Percentiles rank a stretch among this genome's conserved stretches.
Conservation (phyloP, 495 filamentous ascomycete genomes). For the Bacidia gigantensis region DNA sequence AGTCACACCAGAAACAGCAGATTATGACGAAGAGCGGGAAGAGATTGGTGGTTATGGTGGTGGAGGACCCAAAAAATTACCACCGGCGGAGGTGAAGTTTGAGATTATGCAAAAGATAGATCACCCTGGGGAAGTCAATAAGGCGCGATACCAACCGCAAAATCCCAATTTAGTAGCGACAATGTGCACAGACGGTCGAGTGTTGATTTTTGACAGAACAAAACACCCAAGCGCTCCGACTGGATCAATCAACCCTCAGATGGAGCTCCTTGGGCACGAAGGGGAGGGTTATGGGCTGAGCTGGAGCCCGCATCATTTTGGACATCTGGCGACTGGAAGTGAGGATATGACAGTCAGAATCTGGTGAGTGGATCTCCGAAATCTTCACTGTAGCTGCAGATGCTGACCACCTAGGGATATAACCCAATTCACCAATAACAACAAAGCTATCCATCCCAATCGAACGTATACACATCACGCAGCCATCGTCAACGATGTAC, state of each 20-base stretch:
- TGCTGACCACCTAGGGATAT: constrained; percentile 47
- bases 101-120: constrained; percentile 89
- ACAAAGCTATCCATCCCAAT: constrained; percentile 53
- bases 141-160: constrained; percentile 92
- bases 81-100: constrained; percentile 61
- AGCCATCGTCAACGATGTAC: constrained; percentile 90
- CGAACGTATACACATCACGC: constrained; percentile 76
- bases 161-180: constrained; percentile 97
- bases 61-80: constrained; percentile 45
- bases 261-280: constrained; percentile 73
- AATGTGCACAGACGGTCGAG: constrained; percentile 72
- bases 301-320: constrained; percentile 78
- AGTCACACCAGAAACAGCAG: constrained; percentile 53
- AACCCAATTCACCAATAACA: constrained; percentile 51
- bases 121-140: constrained; percentile 95
- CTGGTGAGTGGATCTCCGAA: constrained; percentile 44
- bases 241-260: constrained; percentile 60
- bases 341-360: constrained; percentile 82
- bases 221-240: constrained; percentile 70
- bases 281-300: constrained; percentile 87
- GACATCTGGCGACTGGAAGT: constrained; percentile 75
- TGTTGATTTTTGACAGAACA: constrained; percentile 88
- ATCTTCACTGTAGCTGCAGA: neutral
- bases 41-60: constrained; percentile 85
- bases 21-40: constrained; percentile 82